Base-by-base conservation (phyloP, 2,329 filamentous ascomycete genomes). In the Talaromyces amestolkiae region DNA sequence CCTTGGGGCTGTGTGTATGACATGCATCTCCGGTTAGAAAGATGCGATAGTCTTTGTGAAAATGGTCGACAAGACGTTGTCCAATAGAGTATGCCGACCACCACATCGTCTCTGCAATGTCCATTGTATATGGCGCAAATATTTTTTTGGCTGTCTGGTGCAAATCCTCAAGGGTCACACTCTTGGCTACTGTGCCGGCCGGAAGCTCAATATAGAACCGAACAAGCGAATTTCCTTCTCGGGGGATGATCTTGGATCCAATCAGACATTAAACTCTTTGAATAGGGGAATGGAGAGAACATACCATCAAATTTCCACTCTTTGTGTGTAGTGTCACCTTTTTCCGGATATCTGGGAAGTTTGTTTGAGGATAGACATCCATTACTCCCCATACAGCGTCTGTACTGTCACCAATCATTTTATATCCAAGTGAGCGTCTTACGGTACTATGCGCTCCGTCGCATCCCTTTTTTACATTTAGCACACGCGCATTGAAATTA, bases 391-490 rank as follows among this genome's bases (percentile, higher is more conserved):
- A 82, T 17, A 79, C 75, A 49, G 77, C 76, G 63, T 81, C 77
- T 3, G 77, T 79, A 37, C 81, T 82, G 60, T 87, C 85, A 5
- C 86, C 86, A 56, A 85, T 79, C 60, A 88, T 78, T 31, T 83
- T 79, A 37, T 86, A 83, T 0, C 85, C 84, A 1, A 91, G 77
- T 62, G 86, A 81, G 63, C 82, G 80, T 47, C 89, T 78, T 0
- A 86, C 86, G 86, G 87, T 90, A 65, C 84, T 87, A 70, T 89
- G 87, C 0, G 89, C 89, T 0, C 89, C 89, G 68, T 91, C 89
- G 53, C 86, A 88, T 17, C 78, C 83, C 63, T 5, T 5, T 45
- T 37, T 2, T 19, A 13, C 3, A 17, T 2, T 49, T 49, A 49
- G 47, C 11, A 13, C 10, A 37, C 6, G 10, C 22, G 47, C 3